Base-by-base conservation (phyloP, 208 protist genomes). In the Herpetomonas muscarum region DNA sequence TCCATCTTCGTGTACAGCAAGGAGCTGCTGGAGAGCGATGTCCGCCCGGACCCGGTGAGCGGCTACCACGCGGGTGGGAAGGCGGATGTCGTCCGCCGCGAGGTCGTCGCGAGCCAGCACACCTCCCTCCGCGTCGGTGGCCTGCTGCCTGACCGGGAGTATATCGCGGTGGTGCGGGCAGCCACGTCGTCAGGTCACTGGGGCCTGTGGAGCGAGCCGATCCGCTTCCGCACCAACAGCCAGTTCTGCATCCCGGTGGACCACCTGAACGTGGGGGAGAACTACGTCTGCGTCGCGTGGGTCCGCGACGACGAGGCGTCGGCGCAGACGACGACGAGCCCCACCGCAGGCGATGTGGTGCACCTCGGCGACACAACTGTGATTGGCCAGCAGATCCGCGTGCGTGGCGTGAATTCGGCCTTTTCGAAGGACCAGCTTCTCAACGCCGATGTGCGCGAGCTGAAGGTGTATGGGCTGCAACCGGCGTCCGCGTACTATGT, bases 261-360 rank as follows among this genome's bases (percentile, higher is more conserved):
- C 45, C 79, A 91, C 49, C 81, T 95, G 26, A 89, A 64, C 49
- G 89, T 95, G 61, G 91, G 91, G n/a, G 91, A 97, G 69, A 97
- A 97, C 70, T 97, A 97, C 71, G 85, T 94, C 22, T 74, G 77
- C 49, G 66, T 97, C 19, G 66, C 83, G 19, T 97, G 91, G 88
- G 79, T 67, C 47, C 83, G 88, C 30, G 85, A 90, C 42, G 59
- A 70, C 24, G 32, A 71, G 49, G 68, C 70, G 2, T 25, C 67
- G 29, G 61, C 39, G 22, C 50, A 48, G 15, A 34, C 4, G 13
- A 57, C 37, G 34, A 24, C 7, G 10, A 19, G n/a, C 22, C 44
- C 19, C 44, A 22, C 34, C 9, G 9, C 32, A 19, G 65, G 73
- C 54, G 65, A 69, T 41, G 74, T 72, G 57, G 84, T 94, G 26